phyloP scores from a whole-genome alignment of 768 basidiomycete genomes.

The Trametes cinnabarina region DNA sequence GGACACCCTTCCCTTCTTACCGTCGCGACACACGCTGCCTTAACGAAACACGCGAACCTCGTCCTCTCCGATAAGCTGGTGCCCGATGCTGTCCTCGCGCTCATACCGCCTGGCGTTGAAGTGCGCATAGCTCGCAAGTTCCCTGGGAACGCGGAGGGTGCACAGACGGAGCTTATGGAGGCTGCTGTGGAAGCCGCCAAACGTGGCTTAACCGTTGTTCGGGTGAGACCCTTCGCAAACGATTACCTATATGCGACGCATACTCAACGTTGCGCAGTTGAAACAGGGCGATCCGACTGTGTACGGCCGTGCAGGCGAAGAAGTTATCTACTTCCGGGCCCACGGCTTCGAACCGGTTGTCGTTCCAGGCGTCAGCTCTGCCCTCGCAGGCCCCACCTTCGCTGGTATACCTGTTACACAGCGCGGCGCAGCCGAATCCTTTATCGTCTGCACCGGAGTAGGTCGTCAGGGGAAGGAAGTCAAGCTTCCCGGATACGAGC shows the following conservation, averaged over 20 bases:
- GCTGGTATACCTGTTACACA: conserved; percentile 94
- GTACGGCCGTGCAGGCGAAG: conserved; percentile 93
- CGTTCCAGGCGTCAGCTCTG: conserved; percentile 88
- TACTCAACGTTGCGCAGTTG: conserved; percentile 47
- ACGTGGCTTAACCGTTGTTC: conserved; percentile 80
- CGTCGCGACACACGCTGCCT: conserved; percentile 74
- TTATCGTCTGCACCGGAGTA: conserved; percentile 92
- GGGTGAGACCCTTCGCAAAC: conserved; percentile 47
- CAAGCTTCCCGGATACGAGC: conserved; percentile 82
- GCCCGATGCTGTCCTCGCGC: conserved; percentile 77
- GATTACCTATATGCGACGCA: not conserved
- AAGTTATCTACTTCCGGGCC: conserved; percentile 86
- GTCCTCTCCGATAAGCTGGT: conserved; percentile 97
- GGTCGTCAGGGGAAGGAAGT: conserved; percentile 83
- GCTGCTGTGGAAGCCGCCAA: conserved; percentile 81
- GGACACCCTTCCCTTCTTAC: conserved; percentile 94
- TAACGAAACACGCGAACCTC: conserved; percentile 78
- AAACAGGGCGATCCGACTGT: conserved; percentile 98
- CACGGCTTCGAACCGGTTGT: conserved; percentile 82
- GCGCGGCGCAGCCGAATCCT: conserved; percentile 86
- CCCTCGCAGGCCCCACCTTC: conserved; percentile 85
- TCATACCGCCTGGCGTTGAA: conserved; percentile 71
- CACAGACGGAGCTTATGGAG: conserved; percentile 94
- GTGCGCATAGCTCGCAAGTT: conserved; percentile 94
- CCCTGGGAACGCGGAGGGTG: conserved; percentile 94